Evolutionary conservation across 2,329 filamentous ascomycete species (phyloP).

Genomic region (Periconia macrospinosa): DNA sequence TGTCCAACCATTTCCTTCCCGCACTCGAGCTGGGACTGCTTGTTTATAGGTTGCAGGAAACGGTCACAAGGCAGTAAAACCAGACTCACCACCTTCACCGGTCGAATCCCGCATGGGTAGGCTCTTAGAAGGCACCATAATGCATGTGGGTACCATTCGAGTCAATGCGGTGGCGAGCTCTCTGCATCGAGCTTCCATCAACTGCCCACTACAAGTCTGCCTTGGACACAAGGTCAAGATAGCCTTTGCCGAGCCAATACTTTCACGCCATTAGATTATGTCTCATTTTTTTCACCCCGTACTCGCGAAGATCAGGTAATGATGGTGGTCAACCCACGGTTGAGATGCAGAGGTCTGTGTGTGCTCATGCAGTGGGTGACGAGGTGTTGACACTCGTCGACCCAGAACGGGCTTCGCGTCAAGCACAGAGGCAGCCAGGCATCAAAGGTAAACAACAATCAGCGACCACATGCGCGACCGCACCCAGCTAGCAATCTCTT

Average conservation of each 20-base stretch:
- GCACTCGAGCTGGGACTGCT: constrained; percentile 32
- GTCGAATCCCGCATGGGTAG: constrained; percentile 32
- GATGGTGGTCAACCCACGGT: constrained; percentile 14
- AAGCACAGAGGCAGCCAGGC: constrained; percentile 33
- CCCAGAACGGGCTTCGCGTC: constrained; percentile 28
- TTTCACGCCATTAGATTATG: constrained; percentile 31
- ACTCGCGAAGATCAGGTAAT: constrained; percentile 18
- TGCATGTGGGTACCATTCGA: constrained; percentile 20
- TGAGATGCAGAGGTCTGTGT: constrained; percentile 19
- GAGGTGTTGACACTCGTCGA: constrained; percentile 28
- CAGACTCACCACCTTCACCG: constrained; percentile 37
- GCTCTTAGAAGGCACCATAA: constrained; percentile 23
- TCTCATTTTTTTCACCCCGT: constrained; percentile 17
- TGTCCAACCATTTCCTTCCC: constrained; percentile 28
- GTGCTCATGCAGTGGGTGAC: constrained; percentile 23
- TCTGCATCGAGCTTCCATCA: constrained; percentile 18
- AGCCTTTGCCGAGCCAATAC: constrained; percentile 37
- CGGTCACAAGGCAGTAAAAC: constrained; percentile 37
- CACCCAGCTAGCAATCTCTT: constrained; percentile 8
- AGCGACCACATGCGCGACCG: constrained; percentile 32
- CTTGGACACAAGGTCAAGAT: constrained; percentile 23
- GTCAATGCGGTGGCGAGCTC: constrained; percentile 27
- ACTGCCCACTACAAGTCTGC: constrained; percentile 29
- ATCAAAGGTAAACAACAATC: constrained; percentile 36
- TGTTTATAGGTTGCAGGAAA: constrained; percentile 30